Conservation (phyloP, 2,329 filamentous ascomycete species). For the Alternaria gaisen region DNA sequence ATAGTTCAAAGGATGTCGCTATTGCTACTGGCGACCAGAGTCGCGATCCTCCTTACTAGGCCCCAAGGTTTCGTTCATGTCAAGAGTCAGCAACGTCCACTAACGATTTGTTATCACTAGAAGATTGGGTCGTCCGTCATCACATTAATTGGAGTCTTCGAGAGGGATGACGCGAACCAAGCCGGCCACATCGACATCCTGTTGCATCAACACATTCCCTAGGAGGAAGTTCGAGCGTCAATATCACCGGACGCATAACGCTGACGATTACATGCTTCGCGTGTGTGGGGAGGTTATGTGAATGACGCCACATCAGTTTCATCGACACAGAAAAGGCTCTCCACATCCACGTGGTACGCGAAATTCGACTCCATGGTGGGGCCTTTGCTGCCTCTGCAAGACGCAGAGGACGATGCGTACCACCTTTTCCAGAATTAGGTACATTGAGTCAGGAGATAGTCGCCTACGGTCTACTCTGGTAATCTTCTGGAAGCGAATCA, state of each 20-base stretch:
- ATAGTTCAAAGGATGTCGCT: background rate
- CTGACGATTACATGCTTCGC: constrained; percentile 1
- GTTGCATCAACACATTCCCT: constrained; percentile 10
- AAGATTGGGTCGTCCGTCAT: background rate
- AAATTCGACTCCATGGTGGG: background rate
- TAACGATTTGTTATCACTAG: background rate
- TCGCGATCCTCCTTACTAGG: constrained; percentile 9
- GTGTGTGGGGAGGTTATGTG: background rate
- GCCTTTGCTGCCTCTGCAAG: background rate
- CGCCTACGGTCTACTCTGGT: constrained; percentile 11
- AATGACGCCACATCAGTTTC: constrained; percentile 12
- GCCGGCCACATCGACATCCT: background rate
- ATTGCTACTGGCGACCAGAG: background rate
- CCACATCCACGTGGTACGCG: constrained; percentile 21
- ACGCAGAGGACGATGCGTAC: constrained; percentile 1
- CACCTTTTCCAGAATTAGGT: background rate
- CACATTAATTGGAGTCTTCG: background rate
- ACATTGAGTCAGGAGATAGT: background rate
- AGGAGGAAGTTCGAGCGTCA: background rate
- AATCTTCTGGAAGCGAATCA: constrained; percentile 15
- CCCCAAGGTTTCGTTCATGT: constrained; percentile 11
- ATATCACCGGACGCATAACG: background rate
- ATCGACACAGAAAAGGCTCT: constrained; percentile 4
- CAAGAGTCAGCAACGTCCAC: constrained; percentile 13
- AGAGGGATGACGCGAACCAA: background rate